Evolutionary conservation across 495 filamentous ascomycete genomes (phyloP).

Genomic region (Talaromyces nanjingensis): DNA sequence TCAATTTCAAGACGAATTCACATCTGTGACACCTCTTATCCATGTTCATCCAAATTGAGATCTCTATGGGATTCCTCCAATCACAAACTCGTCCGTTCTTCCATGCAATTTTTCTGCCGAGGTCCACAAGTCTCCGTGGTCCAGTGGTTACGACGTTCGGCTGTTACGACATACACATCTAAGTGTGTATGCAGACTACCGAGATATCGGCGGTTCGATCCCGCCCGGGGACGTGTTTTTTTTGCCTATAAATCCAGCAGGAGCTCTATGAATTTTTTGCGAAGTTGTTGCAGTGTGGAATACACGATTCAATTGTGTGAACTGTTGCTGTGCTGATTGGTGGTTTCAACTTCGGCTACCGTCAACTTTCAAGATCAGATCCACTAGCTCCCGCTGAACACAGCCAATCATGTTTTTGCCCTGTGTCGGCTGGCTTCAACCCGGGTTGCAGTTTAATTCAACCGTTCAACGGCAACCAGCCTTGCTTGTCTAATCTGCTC

Average conservation of each 20-base stretch:
- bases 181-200: neutral
- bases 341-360: neutral
- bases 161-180: neutral
- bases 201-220: constrained; percentile 4
- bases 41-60: too few relatives aligned
- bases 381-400: neutral
- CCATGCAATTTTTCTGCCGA: neutral
- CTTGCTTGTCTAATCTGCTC: too few relatives aligned
- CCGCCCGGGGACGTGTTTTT: constrained; percentile 2
- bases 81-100: neutral
- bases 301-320: too few relatives aligned
- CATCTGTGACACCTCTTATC: too few relatives aligned
- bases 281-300: neutral
- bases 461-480: too few relatives aligned
- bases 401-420: neutral
- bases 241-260: neutral
- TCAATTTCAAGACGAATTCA: too few relatives aligned
- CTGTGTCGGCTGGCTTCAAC: too few relatives aligned
- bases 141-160: constrained; percentile 4
- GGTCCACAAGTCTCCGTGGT: neutral
- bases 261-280: neutral
- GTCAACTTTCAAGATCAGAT: neutral
- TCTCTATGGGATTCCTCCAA: too few relatives aligned
- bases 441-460: too few relatives aligned
- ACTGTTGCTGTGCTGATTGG: neutral